Evolutionary conservation across 2,329 filamentous ascomycete species (phyloP).

Genomic region (Mycosphaerelloides madeirae): DNA sequence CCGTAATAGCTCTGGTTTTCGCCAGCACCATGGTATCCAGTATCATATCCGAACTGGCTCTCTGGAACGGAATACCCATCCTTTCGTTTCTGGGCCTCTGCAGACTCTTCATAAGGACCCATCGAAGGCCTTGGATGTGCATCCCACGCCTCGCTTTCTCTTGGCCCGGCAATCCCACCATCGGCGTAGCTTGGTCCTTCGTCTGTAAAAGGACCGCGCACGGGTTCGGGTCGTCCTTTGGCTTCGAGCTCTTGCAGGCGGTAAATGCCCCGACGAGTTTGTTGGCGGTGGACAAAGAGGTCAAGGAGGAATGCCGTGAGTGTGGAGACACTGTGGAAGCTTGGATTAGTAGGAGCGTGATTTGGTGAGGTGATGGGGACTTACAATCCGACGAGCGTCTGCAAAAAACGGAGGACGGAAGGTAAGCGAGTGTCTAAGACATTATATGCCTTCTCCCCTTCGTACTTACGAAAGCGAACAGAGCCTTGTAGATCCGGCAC

Average conservation of each 20-base stretch:
- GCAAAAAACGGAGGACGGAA: too few relatives aligned
- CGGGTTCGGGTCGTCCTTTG: conserved; percentile 18
- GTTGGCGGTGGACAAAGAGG: conserved; percentile 43
- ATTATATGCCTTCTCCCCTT: too few relatives aligned
- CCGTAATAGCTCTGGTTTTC: background rate
- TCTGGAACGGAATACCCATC: conserved; percentile 40
- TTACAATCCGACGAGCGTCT: conserved; percentile 44
- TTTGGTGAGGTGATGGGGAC: conserved; percentile 17
- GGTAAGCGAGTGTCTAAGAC: too few relatives aligned
- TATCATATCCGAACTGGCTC: conserved; percentile 42
- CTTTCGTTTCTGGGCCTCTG: conserved; percentile 14
- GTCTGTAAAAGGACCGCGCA: conserved; percentile 25
- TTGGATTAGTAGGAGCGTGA: conserved; percentile 3
- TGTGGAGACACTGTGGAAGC: conserved; percentile 38
- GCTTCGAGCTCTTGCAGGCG: conserved; percentile 42
- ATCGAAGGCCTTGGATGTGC: conserved; percentile 23
- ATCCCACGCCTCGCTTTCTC: conserved; percentile 32
- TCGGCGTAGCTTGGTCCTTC: conserved; percentile 12
- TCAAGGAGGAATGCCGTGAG: conserved; percentile 49
- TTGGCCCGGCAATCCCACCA: conserved; percentile 9
- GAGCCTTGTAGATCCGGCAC: conserved; percentile 55
- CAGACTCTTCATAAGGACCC: conserved; percentile 28
- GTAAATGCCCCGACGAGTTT: conserved; percentile 47
- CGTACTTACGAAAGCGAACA: conserved; percentile 60
- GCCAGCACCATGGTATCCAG: conserved; percentile 35